A percentile compares a stretch with the other conserved stretches of the same genome.
phyloP scores from a whole-genome alignment of 345 rosid species.

The Ricinus communis region DNA sequence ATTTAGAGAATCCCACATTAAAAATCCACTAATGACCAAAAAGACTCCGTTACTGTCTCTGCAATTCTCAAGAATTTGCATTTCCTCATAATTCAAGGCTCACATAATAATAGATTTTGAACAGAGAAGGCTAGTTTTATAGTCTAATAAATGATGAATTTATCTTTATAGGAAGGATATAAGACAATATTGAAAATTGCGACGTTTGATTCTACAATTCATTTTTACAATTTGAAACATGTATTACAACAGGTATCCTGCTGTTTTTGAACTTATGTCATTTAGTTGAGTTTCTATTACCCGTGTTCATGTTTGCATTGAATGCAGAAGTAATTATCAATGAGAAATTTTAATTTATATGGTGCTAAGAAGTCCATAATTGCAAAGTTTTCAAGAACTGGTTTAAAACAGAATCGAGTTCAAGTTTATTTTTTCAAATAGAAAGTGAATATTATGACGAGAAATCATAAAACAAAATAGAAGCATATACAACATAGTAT shows the following conservation, averaged over 20 bases:
- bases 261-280: background rate
- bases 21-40: too few species aligned
- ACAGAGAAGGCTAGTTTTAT: background rate
- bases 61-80: background rate
- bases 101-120: background rate
- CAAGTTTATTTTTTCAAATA: too few species aligned
- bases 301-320: too few species aligned
- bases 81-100: background rate
- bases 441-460: too few species aligned
- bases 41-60: background rate
- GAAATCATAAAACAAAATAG: too few species aligned
- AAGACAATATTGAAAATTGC: conserved; percentile 96
- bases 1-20: too few species aligned
- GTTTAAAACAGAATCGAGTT: too few species aligned
- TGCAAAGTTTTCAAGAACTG: too few species aligned
- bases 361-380: background rate
- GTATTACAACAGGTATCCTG: conserved; percentile 63
- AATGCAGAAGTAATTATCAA: too few species aligned
- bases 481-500: too few species aligned
- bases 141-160: background rate
- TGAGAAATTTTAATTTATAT: too few species aligned
- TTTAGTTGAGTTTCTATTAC: background rate
- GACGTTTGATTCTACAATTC: conserved; percentile 92
- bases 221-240: conserved; percentile 94
- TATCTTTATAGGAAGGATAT: conserved; percentile 81